Percentiles rank a stretch among this genome's conserved stretches.
These are phyloP conservation scores for Auriscalpium orientale DNA, from an alignment of 768 basidiomycete genomes.

Conservation along the genomic window DNA sequence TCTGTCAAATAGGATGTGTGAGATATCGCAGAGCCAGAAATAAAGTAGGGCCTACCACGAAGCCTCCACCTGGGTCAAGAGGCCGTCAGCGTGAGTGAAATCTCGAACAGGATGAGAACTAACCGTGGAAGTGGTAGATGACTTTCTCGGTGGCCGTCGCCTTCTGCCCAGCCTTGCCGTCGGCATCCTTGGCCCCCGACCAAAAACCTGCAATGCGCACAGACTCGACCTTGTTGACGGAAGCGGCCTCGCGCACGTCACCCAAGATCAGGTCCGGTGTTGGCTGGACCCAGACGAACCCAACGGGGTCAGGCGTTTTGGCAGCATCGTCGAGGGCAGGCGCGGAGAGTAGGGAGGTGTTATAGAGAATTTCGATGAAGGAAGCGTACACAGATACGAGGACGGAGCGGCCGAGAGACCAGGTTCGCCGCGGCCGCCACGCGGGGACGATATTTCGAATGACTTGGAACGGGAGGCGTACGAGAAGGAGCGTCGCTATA, in stretches of 20 bases:
- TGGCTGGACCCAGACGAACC: slow-evolving; percentile 19
- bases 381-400: slow-evolving; percentile 11
- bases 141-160: no score
- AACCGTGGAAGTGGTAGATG: background rate
- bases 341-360: slow-evolving; percentile 7
- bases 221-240: slow-evolving; percentile 16
- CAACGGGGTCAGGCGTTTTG: slow-evolving; percentile 2
- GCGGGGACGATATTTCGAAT: no score
- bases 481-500: no score
- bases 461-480: no score
- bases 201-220: slow-evolving; percentile 20
- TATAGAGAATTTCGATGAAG: slow-evolving; percentile 3
- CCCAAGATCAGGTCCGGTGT: slow-evolving; percentile 16
- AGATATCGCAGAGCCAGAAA: no score
- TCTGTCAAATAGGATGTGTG: no score
- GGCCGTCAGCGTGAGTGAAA: slow-evolving; percentile 25
- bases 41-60: no score
- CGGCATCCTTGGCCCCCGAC: background rate
- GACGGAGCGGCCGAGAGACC: slow-evolving; percentile 10
- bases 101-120: slow-evolving; percentile 53
- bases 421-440: no score
- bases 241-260: slow-evolving; percentile 20
- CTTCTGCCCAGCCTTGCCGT: no score
- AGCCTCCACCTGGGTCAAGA: slow-evolving; percentile 14
- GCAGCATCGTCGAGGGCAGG: slow-evolving; percentile 1